A percentile compares a stretch with the other conserved stretches of the same genome.
Evolutionary conservation across 306 rosid species (phyloP).

Genomic region (Casuarina glauca): DNA sequence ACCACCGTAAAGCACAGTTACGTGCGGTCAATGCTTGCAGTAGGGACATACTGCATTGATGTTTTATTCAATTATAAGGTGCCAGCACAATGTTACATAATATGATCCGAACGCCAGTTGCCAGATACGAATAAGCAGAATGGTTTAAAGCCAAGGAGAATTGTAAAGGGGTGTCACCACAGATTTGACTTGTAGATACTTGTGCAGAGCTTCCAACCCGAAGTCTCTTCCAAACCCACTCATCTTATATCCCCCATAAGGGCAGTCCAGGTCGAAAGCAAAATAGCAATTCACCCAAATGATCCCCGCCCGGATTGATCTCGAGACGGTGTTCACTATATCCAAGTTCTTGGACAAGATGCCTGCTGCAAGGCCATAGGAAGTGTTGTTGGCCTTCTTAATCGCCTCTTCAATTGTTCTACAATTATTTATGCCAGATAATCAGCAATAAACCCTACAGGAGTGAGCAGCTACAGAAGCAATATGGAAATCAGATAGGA

Average conservation of each 20-base stretch:
- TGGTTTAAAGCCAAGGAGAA: conserved; percentile 83
- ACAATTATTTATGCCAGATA: not conserved
- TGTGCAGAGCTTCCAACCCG: conserved; percentile 58
- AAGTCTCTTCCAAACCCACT: conserved; percentile 84
- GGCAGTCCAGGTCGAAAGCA: conserved; percentile 59
- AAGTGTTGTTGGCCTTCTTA: conserved; percentile 63
- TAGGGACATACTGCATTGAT: too few species aligned
- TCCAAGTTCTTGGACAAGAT: conserved; percentile 67
- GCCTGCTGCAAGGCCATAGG: conserved; percentile 84
- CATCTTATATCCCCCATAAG: conserved; percentile 79
- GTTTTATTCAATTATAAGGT: too few species aligned
- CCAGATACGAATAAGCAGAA: not conserved
- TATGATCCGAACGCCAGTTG: not conserved
- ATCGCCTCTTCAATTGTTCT: conserved; percentile 83
- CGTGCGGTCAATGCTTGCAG: too few species aligned
- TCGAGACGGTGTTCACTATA: conserved; percentile 73
- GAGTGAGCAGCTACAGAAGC: too few species aligned
- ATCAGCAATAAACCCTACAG: not conserved
- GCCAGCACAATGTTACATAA: too few species aligned
- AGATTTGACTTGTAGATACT: conserved; percentile 75
- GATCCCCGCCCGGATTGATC: conserved; percentile 74
- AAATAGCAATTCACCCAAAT: conserved; percentile 85
- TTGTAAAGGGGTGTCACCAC: conserved; percentile 76
- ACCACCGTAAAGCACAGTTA: too few species aligned
- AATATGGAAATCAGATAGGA: not conserved